Evolutionary conservation across 2,329 filamentous ascomycete genomes (phyloP).

Genomic region (Fusarium buharicum): DNA sequence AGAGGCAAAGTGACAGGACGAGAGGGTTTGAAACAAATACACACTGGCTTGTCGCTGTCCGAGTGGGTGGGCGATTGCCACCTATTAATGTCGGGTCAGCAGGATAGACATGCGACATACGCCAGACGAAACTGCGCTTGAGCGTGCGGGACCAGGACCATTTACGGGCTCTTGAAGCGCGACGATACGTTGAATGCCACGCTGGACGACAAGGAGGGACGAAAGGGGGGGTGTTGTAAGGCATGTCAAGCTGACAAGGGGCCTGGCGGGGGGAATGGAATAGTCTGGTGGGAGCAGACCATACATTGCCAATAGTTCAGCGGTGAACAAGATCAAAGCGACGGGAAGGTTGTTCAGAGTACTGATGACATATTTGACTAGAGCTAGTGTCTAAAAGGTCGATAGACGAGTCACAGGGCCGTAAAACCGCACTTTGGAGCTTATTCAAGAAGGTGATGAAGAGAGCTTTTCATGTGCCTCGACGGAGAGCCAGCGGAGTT

Average conservation of each 20-base stretch:
- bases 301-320: constrained; percentile 31
- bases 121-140: constrained; percentile 40
- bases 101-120: constrained; percentile 43
- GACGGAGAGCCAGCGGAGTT: constrained; percentile 29
- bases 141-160: constrained; percentile 39
- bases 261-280: constrained; percentile 32
- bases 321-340: constrained; percentile 33
- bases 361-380: background rate
- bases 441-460: background rate
- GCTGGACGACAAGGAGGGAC: constrained; percentile 44
- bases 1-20: constrained; percentile 31
- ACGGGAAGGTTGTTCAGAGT: constrained; percentile 11
- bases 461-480: constrained; percentile 31
- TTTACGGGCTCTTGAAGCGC: constrained; percentile 36
- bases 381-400: constrained; percentile 5
- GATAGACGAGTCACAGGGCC: constrained; percentile 7
- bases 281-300: constrained; percentile 30
- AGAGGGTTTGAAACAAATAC: constrained; percentile 46
- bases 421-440: constrained; percentile 9
- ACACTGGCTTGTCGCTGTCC: constrained; percentile 34
- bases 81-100: constrained; percentile 46
- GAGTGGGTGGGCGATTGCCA: constrained; percentile 41
- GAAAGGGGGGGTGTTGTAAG: constrained; percentile 36
- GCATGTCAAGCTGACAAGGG: constrained; percentile 39
- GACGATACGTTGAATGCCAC: constrained; percentile 45